These are phyloP conservation scores for Solanum verrucosum DNA, from an alignment of 257 asterid genomes.

Conservation along the genomic window DNA sequence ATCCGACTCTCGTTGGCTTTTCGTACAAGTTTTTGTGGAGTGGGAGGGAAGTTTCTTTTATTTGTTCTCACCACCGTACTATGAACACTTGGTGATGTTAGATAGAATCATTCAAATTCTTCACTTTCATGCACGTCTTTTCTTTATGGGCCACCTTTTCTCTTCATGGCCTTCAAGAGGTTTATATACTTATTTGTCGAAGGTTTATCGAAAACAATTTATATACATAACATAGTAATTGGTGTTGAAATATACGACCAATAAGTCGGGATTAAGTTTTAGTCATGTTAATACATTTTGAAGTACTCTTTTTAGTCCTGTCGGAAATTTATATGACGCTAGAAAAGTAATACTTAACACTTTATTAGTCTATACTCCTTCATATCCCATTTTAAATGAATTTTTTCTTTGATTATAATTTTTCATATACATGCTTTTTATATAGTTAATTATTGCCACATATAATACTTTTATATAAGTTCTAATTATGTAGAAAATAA, in stretches of 20 bases:
- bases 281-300: background rate
- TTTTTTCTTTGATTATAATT: background rate
- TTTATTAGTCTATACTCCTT: too few species aligned
- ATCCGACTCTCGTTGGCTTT: accelerated
- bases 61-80: background rate
- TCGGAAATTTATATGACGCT: background rate
- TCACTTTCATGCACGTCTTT: background rate
- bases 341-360: background rate
- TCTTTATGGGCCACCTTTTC: background rate
- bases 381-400: background rate
- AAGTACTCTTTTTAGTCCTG: background rate
- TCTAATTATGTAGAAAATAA: too few species aligned
- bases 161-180: background rate
- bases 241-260: too few species aligned
- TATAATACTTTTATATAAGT: too few species aligned
- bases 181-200: too few species aligned
- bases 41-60: background rate
- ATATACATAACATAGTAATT: too few species aligned
- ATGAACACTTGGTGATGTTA: background rate
- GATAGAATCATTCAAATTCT: background rate
- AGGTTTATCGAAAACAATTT: too few species aligned
- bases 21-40: background rate
- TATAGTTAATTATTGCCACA: background rate
- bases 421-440: background rate
- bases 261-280: too few species aligned